A percentile compares a stretch with the other conserved stretches of the same genome.
These are phyloP conservation scores for Neofusicoccum parvum DNA, from an alignment of 2,329 filamentous ascomycete genomes.

Conservation along the genomic window DNA sequence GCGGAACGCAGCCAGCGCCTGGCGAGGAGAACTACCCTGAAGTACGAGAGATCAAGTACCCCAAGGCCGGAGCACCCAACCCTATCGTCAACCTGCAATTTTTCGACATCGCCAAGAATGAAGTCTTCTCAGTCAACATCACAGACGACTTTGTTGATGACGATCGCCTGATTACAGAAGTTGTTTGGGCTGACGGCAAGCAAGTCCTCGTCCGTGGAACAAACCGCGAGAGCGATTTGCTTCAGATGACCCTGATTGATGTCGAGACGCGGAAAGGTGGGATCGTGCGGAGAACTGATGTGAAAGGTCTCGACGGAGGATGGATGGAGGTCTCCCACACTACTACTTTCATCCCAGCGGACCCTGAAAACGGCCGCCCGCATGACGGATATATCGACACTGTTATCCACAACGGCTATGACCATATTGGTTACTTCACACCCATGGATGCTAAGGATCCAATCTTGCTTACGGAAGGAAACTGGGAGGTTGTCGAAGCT, in stretches of 20 bases:
- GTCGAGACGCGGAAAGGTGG: constrained; percentile 72
- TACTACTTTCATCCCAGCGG: constrained; percentile 83
- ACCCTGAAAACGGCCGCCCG: constrained; percentile 71
- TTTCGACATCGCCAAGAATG: constrained; percentile 76
- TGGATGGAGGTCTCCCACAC: constrained; percentile 95
- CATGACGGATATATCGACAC: constrained; percentile 93
- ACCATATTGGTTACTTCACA: constrained; percentile 91
- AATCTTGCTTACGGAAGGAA: constrained; percentile 79
- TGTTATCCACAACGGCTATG: constrained; percentile 80
- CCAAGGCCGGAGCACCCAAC: constrained; percentile 92
- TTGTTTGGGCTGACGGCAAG: constrained; percentile 80
- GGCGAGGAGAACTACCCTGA: constrained; percentile 91
- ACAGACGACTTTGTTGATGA: constrained; percentile 76
- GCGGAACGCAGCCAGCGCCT: constrained; percentile 65
- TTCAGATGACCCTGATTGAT: constrained; percentile 86
- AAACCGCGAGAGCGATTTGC: constrained; percentile 89
- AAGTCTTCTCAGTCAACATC: constrained; percentile 79
- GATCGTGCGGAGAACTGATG: constrained; percentile 76
- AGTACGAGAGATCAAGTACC: constrained; percentile 91
- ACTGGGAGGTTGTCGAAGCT: constrained; percentile 89
- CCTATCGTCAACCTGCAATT: constrained; percentile 86
- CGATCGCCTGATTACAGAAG: constrained; percentile 87
- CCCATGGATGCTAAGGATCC: constrained; percentile 83
- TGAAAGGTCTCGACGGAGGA: constrained; percentile 84
- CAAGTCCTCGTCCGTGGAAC: constrained; percentile 89